Conservation (phyloP, 1,139 yeast species). For the Zygoascus sp. region DNA sequence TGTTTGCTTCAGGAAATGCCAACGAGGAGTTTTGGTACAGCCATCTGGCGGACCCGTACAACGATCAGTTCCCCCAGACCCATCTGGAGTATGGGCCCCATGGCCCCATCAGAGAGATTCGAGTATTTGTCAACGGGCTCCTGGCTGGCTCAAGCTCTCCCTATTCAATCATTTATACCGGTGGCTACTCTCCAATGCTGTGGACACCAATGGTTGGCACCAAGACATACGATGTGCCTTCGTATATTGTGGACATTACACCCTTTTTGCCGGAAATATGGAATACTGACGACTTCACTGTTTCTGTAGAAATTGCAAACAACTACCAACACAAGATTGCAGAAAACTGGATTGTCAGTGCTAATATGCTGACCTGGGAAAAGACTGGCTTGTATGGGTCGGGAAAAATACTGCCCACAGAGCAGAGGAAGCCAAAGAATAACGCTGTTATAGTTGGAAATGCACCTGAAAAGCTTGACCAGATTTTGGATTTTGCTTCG, state of each 20-base stretch:
- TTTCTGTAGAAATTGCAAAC: constrained; percentile 45
- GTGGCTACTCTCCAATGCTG: constrained; percentile 71
- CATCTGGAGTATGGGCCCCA: constrained; percentile 14
- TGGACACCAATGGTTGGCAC: constrained; percentile 78
- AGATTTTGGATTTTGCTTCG: constrained; percentile 1
- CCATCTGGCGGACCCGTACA: constrained; percentile 51
- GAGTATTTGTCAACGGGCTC: constrained; percentile 33
- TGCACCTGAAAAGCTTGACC: neutral
- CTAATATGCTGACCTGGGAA: constrained; percentile 64
- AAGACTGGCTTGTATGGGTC: constrained; percentile 29
- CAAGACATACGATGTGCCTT: constrained; percentile 66
- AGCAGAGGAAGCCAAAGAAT: neutral
- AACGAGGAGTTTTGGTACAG: constrained; percentile 84
- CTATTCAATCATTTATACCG: constrained; percentile 57
- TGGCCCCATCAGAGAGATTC: constrained; percentile 42
- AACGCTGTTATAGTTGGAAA: neutral
- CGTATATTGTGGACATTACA: constrained; percentile 62
- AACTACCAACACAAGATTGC: constrained; percentile 41
- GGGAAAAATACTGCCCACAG: constrained; percentile 18
- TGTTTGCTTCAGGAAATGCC: constrained; percentile 70
- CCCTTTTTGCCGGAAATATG: constrained; percentile 62
- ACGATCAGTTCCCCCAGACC: constrained; percentile 35
- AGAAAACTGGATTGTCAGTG: constrained; percentile 61
- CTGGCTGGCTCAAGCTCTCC: constrained; percentile 38
- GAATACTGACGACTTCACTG: constrained; percentile 30